Conservation (phyloP, 768 basidiomycete species). For the Lactarius akahatsu region DNA sequence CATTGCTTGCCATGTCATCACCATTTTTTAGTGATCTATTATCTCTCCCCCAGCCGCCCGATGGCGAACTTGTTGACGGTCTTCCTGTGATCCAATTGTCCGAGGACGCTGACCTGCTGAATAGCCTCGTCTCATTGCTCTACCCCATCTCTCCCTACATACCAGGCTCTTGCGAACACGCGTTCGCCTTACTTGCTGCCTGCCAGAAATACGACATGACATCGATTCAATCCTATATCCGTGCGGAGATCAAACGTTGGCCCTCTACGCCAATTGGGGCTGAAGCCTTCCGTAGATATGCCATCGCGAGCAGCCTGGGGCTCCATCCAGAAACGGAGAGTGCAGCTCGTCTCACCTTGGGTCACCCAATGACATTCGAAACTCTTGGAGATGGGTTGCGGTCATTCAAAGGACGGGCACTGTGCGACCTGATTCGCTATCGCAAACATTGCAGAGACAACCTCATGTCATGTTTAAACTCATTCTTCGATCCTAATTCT, state of each 20-base stretch:
- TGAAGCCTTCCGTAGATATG: not conserved
- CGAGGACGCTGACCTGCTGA: conserved; percentile 14
- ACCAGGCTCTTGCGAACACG: not conserved
- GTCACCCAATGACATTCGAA: not conserved
- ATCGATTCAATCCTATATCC: not conserved
- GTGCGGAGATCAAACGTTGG: not conserved
- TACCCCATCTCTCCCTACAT: conserved; percentile 6
- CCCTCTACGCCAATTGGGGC: not conserved
- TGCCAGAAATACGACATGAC: conserved; percentile 7
- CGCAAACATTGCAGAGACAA: not conserved
- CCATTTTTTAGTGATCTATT: not conserved
- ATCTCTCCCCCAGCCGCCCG: not conserved
- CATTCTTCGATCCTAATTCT: not conserved
- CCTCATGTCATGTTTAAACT: not conserved
- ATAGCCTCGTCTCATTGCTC: conserved; percentile 9
- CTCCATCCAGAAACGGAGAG: not conserved
- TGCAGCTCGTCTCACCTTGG: not conserved
- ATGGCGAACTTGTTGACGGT: conserved; percentile 11
- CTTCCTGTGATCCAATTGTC: conserved; percentile 21
- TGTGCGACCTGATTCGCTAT: not conserved
- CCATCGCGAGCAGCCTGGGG: not conserved
- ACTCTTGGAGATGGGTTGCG: not conserved
- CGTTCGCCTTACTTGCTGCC: conserved; percentile 22
- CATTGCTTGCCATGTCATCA: conserved; percentile 30
- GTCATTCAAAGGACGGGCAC: not conserved